Evolutionary conservation across 2,329 filamentous ascomycete species (phyloP).

Genomic region (Aspergillus udagawae): DNA sequence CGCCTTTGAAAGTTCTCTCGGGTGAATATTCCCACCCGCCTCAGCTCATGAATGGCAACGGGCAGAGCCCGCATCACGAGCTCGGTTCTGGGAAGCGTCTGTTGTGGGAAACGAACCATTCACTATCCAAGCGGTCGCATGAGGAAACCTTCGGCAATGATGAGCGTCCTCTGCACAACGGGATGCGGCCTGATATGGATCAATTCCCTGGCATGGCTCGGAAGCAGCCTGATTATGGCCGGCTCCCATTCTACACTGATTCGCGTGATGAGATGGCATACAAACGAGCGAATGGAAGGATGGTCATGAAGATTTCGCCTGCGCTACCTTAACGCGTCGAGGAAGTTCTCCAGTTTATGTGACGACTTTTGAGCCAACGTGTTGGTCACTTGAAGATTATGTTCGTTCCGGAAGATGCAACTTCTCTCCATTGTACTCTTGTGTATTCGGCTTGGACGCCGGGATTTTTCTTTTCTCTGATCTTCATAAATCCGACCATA

Average conservation of each 20-base stretch:
- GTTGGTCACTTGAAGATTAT: not conserved
- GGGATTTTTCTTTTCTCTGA: constrained; percentile 3
- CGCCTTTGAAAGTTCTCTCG: constrained; percentile 34
- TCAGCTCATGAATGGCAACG: constrained; percentile 21
- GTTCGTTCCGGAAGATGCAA: not conserved
- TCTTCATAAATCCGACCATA: not conserved
- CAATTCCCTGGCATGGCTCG: constrained; percentile 19
- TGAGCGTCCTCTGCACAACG: constrained; percentile 40
- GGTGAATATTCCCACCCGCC: constrained; percentile 24
- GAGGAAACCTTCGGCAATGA: constrained; percentile 39
- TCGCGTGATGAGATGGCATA: constrained; percentile 30
- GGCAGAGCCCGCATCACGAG: constrained; percentile 22
- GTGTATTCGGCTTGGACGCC: not conserved
- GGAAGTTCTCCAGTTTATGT: not conserved
- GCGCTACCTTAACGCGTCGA: constrained; percentile 11
- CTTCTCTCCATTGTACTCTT: not conserved
- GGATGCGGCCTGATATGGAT: constrained; percentile 39
- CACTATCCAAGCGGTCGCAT: constrained; percentile 32
- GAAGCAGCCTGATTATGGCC: constrained; percentile 23
- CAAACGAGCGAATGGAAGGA: constrained; percentile 33
- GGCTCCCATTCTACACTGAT: constrained; percentile 21
- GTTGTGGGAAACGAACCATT: constrained; percentile 28
- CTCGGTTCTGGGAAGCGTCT: constrained; percentile 22
- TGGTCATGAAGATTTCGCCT: constrained; percentile 30
- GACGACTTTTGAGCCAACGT: not conserved